A percentile compares a stretch with the other conserved stretches of the same genome.
phyloP scores from a whole-genome alignment of 371 early-diverging fungal genomes.

The Mucor piriformis region DNA sequence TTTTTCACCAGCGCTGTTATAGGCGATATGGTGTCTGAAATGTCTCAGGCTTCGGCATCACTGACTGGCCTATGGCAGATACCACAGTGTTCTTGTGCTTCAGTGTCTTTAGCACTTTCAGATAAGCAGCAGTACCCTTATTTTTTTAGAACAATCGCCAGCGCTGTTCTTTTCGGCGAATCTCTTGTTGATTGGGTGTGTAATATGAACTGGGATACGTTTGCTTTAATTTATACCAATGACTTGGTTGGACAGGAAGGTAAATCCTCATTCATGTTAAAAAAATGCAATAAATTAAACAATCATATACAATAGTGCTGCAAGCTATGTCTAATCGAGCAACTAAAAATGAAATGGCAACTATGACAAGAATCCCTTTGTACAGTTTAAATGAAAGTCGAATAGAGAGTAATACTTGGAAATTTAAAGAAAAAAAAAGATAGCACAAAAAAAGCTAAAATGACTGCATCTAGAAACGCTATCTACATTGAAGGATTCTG shows the following conservation, averaged over 20 bases:
- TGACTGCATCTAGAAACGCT: slow-evolving; percentile 27
- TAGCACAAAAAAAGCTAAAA: background rate
- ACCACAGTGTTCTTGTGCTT: slow-evolving; percentile 47
- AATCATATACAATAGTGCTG: background rate
- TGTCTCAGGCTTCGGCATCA: slow-evolving; percentile 40
- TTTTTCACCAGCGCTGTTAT: slow-evolving; percentile 40
- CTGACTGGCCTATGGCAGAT: slow-evolving; percentile 38
- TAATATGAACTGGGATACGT: slow-evolving; percentile 42
- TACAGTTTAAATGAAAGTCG: slow-evolving; percentile 27
- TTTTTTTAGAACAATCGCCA: slow-evolving; percentile 46
- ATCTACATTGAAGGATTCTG: slow-evolving; percentile 23
- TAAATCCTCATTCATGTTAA: background rate
- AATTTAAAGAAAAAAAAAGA: background rate
- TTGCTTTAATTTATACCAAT: slow-evolving; percentile 42
- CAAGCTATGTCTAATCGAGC: slow-evolving; percentile 8
- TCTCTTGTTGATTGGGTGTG: slow-evolving; percentile 38
- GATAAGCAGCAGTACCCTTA: slow-evolving; percentile 41
- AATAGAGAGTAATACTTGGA: slow-evolving; percentile 17
- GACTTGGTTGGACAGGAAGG: slow-evolving; percentile 42
- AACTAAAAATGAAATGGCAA: slow-evolving; percentile 16
- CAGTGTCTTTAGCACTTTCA: slow-evolving; percentile 32
- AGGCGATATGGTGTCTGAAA: slow-evolving; percentile 40
- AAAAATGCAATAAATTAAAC: background rate
- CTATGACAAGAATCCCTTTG: slow-evolving; percentile 34
- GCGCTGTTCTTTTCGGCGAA: slow-evolving; percentile 30